A percentile compares a stretch with the other conserved stretches of the same genome.
Conservation (phyloP, 2,329 filamentous ascomycete genomes). For the Aspergillus sp. region DNA sequence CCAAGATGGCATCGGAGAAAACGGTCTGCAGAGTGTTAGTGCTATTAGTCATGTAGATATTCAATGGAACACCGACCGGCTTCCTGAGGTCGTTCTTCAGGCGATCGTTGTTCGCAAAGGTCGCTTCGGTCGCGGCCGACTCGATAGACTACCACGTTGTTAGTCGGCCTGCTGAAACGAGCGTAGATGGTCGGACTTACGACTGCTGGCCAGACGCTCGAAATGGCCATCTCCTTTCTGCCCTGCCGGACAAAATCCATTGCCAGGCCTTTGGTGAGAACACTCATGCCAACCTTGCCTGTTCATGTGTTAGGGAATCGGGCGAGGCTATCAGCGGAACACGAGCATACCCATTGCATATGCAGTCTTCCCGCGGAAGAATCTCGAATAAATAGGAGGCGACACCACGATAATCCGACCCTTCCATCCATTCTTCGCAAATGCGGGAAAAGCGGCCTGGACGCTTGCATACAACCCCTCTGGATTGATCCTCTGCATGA, state of each 20-base stretch:
- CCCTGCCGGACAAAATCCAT: slow-evolving; percentile 69
- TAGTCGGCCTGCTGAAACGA: neutral
- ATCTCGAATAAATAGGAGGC: slow-evolving; percentile 76
- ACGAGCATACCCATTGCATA: slow-evolving; percentile 54
- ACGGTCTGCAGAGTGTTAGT: slow-evolving; percentile 42
- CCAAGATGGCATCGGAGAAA: slow-evolving; percentile 70
- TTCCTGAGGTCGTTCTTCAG: slow-evolving; percentile 52
- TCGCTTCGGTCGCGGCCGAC: slow-evolving; percentile 59
- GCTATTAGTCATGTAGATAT: neutral
- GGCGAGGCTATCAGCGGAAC: neutral
- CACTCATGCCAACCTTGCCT: slow-evolving; percentile 72
- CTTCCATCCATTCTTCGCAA: slow-evolving; percentile 44
- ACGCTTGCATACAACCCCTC: slow-evolving; percentile 67
- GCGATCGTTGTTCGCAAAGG: slow-evolving; percentile 38
- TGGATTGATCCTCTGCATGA: slow-evolving; percentile 66
- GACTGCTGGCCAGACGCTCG: slow-evolving; percentile 71
- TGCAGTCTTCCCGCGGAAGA: slow-evolving; percentile 76
- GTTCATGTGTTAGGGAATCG: too few species aligned
- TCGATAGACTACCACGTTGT: slow-evolving; percentile 50
- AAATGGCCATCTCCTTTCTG: slow-evolving; percentile 61
- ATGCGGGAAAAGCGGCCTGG: slow-evolving; percentile 59
- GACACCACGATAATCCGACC: slow-evolving; percentile 68
- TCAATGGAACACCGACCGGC: slow-evolving; percentile 29
- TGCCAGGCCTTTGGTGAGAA: slow-evolving; percentile 68
- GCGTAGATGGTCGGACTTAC: slow-evolving; percentile 37